phyloP scores from a whole-genome alignment of 768 basidiomycete species.

The Sarcodon sp. region DNA sequence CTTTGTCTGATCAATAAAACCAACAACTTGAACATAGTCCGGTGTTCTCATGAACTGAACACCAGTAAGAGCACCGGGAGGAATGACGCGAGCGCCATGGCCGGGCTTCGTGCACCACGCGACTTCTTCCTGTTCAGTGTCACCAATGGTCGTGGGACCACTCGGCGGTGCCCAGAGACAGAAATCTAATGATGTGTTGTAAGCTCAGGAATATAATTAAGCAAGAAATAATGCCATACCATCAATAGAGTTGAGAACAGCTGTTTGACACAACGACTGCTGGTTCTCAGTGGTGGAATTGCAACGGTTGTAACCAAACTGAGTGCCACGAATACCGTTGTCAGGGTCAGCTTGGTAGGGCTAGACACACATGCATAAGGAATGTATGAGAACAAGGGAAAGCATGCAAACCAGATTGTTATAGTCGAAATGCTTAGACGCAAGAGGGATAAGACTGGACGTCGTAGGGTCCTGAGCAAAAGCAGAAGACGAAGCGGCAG shows the following conservation, averaged over 20 bases:
- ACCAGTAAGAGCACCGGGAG: slow-evolving; percentile 47
- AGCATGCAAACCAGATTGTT: background rate
- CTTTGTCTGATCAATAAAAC: slow-evolving; percentile 46
- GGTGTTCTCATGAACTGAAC: slow-evolving; percentile 51
- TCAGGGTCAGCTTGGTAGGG: slow-evolving; percentile 38
- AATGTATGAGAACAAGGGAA: background rate
- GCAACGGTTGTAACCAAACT: slow-evolving; percentile 55
- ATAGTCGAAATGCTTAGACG: slow-evolving; percentile 13
- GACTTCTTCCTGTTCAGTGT: slow-evolving; percentile 59
- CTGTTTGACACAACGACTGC: slow-evolving; percentile 57
- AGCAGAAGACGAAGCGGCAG: slow-evolving; percentile 12
- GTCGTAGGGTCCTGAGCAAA: slow-evolving; percentile 11
- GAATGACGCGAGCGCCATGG: slow-evolving; percentile 64
- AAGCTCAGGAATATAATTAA: background rate
- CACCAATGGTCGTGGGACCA: slow-evolving; percentile 41
- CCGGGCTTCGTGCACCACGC: slow-evolving; percentile 68
- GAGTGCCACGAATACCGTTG: slow-evolving; percentile 34
- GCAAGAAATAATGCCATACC: slow-evolving; percentile 16
- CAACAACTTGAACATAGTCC: slow-evolving; percentile 48
- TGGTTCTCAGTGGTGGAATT: slow-evolving; percentile 54
- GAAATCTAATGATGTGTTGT: slow-evolving; percentile 35
- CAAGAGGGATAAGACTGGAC: slow-evolving; percentile 16
- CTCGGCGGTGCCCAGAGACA: slow-evolving; percentile 50
- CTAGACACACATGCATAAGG: slow-evolving; percentile 13
- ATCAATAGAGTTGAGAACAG: slow-evolving; percentile 43